These are phyloP conservation scores for Coccinonectria pachysandricola DNA, from an alignment of 2,329 filamentous ascomycete genomes.

Conservation along the genomic window DNA sequence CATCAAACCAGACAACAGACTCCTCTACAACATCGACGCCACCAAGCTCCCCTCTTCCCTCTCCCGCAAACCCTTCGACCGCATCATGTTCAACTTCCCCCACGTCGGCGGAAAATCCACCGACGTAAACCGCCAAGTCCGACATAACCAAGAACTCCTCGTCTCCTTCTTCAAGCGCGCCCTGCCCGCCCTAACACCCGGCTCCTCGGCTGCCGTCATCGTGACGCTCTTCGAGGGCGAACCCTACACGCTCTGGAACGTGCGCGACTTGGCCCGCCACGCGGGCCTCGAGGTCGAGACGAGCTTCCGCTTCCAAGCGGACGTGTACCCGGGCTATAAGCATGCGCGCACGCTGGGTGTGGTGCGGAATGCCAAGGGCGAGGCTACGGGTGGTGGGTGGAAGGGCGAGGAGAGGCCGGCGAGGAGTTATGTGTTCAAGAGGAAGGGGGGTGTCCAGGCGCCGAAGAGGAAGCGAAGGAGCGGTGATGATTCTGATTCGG, in stretches of 20 bases:
- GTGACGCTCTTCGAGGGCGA: constrained; percentile 88
- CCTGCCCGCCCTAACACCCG: constrained; percentile 27
- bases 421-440: constrained; percentile 52
- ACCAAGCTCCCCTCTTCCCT: constrained; percentile 45
- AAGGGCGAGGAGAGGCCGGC: constrained; percentile 33
- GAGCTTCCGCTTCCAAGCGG: constrained; percentile 59
- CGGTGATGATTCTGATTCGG: constrained; percentile 23
- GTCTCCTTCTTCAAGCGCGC: constrained; percentile 56
- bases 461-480: constrained; percentile 20
- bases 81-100: constrained; percentile 92
- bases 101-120: constrained; percentile 88
- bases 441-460: constrained; percentile 39
- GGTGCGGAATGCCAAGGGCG: constrained; percentile 37
- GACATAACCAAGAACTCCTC: constrained; percentile 75
- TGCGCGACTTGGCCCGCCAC: constrained; percentile 76
- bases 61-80: constrained; percentile 48
- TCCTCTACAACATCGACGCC: constrained; percentile 58
- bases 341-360: constrained; percentile 66
- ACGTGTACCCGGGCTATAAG: constrained; percentile 61
- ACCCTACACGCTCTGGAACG: constrained; percentile 93
- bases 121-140: constrained; percentile 89
- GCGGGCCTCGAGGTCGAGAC: constrained; percentile 57
- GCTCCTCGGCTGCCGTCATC: constrained; percentile 56
- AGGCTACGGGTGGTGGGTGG: constrained; percentile 31
- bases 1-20: constrained; percentile 18